Evolutionary conservation across 1,139 yeast genomes (phyloP).

Genomic region (Candida frijolesensis): DNA sequence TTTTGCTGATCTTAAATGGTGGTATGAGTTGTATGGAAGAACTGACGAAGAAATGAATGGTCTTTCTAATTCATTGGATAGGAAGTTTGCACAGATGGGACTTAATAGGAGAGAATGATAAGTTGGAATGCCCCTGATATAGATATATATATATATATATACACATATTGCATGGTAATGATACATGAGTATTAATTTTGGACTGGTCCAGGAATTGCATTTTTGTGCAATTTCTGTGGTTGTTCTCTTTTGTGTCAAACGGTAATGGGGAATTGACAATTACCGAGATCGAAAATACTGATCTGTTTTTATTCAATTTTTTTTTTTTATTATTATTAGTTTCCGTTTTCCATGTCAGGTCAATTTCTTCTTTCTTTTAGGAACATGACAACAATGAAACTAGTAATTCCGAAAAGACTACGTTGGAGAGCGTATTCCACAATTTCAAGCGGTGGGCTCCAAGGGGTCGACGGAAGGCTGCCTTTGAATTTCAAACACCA

Average conservation of each 20-base stretch:
- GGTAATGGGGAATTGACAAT: not conserved
- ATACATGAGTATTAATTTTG: not conserved
- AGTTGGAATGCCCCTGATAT: not conserved
- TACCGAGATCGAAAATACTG: constrained; percentile 1
- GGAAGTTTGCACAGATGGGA: constrained; percentile 45
- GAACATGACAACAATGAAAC: not conserved
- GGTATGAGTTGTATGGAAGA: constrained; percentile 83
- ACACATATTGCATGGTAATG: not conserved
- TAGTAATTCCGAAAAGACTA: not conserved
- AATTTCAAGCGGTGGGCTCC: constrained; percentile 12
- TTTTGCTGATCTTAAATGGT: constrained; percentile 71
- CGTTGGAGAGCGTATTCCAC: not conserved
- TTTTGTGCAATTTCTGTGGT: not conserved
- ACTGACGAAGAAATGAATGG: constrained; percentile 82
- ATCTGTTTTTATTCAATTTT: too few relatives aligned
- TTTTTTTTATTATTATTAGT: too few relatives aligned
- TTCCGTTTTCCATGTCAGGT: not conserved
- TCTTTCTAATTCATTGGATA: constrained; percentile 44
- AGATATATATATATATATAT: too few relatives aligned
- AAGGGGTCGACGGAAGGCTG: constrained; percentile 43
- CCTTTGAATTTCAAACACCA: constrained; percentile 18
- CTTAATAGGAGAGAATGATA: constrained; percentile 6
- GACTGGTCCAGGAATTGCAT: not conserved
- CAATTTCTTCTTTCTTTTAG: not conserved
- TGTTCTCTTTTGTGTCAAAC: not conserved